Base-by-base conservation (phyloP, 1,284 basidiomycete species). In the Leccinum solheimii region DNA sequence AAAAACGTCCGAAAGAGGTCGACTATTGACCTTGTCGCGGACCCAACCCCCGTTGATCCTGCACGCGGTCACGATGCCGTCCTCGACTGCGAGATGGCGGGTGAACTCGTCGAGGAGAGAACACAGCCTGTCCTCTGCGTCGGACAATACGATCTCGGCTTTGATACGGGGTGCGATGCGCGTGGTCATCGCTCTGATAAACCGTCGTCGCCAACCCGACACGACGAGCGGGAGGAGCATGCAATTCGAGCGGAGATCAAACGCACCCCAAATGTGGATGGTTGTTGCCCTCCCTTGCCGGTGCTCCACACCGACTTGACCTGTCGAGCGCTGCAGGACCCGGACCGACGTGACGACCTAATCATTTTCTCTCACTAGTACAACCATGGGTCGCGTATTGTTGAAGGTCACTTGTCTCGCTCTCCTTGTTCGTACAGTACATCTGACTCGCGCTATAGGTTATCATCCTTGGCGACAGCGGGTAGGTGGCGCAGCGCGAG, bases 381-480 rank as follows among this genome's bases (percentile, higher is more conserved):
- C 60, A 63, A 63, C 66, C 64, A 92, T 93, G 91, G 90, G 91
- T 72, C 89, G 91, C 69, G 96, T 98, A 71, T 85, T 99, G 61
- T 88, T 99, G 77, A 99, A 99, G 88, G 96, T 96, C 62, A 56
- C 78, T 53, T 16, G 49, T 60, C 32, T 52, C 36, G 23, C 13
- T 56, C 3, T 48, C 34, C 27, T 3, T 57, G 48, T 58, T 40
- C 56, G 56, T 40, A 50, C 62, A 56, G 43, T 56, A 54, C 23
- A 49, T 10, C 67, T 70, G 19, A 72, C 59, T 5, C 45, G 23
- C 19, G 14, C 8, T 62, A 21, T 72, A 98, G 95, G 95, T 97
- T 77, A 98, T 98, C 81, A 98, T 98, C 76, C 89, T 98, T 66
- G 95, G 95, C 68, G 96, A 98, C 84, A 96, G 94, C 76, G 95